These are phyloP conservation scores for Scheffersomyces quercinus DNA, from an alignment of 1,139 yeast species.

Conservation along the genomic window DNA sequence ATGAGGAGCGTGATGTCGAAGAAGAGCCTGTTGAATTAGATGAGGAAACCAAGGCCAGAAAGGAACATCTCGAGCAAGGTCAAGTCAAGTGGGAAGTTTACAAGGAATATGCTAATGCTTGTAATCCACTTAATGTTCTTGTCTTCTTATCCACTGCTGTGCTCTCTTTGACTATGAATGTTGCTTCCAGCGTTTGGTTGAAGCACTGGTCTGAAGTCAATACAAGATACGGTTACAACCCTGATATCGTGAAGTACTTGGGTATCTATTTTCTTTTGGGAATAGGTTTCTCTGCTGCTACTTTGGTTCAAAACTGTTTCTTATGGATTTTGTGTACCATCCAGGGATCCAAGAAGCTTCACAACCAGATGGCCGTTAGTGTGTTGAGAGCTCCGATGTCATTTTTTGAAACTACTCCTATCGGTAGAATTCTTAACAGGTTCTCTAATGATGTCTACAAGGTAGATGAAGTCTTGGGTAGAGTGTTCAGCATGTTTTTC, in stretches of 20 bases:
- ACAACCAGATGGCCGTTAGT: conserved; percentile 73
- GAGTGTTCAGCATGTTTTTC: conserved; percentile 84
- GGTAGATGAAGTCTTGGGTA: conserved; percentile 82
- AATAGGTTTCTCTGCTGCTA: conserved; percentile 55
- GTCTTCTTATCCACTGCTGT: conserved; percentile 55
- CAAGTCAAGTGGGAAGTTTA: conserved; percentile 91
- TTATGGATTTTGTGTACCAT: conserved; percentile 86
- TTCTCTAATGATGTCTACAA: conserved; percentile 93
- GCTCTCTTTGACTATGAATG: conserved; percentile 56
- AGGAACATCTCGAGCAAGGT: conserved; percentile 90
- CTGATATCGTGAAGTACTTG: conserved; percentile 66
- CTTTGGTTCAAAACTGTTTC: conserved; percentile 65
- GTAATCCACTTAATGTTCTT: conserved; percentile 71
- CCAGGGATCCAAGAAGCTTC: conserved; percentile 77
- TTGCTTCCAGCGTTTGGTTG: conserved; percentile 75
- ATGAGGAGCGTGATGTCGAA: conserved; percentile 29
- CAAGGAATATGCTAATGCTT: conserved; percentile 79
- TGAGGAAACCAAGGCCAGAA: conserved; percentile 45
- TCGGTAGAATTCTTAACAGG: conserved; percentile 90
- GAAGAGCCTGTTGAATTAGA: conserved; percentile 47
- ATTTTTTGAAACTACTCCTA: conserved; percentile 95
- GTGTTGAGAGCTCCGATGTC: conserved; percentile 95
- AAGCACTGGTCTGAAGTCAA: conserved; percentile 97
- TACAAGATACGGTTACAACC: conserved; percentile 66
- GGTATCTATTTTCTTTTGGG: conserved; percentile 79